phyloP scores from a whole-genome alignment of 2,329 filamentous ascomycete genomes.

The Pseudogymnoascus verrucosus region DNA sequence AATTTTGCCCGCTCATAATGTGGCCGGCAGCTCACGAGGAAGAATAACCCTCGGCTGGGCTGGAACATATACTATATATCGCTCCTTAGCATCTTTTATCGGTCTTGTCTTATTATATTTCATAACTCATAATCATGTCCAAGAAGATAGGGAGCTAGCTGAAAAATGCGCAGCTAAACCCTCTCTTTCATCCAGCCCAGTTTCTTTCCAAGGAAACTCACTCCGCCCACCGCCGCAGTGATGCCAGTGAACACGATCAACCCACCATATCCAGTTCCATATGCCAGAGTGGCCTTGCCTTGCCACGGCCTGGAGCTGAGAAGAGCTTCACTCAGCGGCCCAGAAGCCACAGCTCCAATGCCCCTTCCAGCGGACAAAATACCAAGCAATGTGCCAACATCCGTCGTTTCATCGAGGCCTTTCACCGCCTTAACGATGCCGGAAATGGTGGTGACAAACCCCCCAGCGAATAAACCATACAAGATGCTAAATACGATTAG shows the following conservation, averaged over 20 bases:
- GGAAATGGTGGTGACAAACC: slow-evolving; percentile 41
- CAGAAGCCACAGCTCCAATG: slow-evolving; percentile 50
- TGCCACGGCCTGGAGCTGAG: slow-evolving; percentile 39
- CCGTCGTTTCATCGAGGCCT: slow-evolving; percentile 15
- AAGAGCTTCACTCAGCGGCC: slow-evolving; percentile 48
- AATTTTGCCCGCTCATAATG: too few species aligned
- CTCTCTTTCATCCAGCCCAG: slow-evolving; percentile 19
- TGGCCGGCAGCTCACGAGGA: too few species aligned
- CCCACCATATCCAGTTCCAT: slow-evolving; percentile 43
- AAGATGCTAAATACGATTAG: slow-evolving; percentile 43
- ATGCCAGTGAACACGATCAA: slow-evolving; percentile 50
- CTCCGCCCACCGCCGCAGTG: slow-evolving; percentile 41
- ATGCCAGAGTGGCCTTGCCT: slow-evolving; percentile 34
- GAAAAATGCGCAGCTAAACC: slow-evolving; percentile 18
- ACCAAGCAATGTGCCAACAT: slow-evolving; percentile 28
- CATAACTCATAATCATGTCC: not conserved
- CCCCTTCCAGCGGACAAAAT: slow-evolving; percentile 51
- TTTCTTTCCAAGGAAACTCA: slow-evolving; percentile 36
- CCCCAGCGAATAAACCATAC: slow-evolving; percentile 51
- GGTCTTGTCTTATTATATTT: not conserved
- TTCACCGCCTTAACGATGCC: slow-evolving; percentile 25
- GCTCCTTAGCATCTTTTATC: not conserved
- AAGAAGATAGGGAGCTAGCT: not conserved
- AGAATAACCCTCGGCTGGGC: too few species aligned
- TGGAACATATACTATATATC: too few species aligned